Conservation (phyloP, 2,329 filamentous ascomycete genomes). For the Geosmithia putterillii region DNA sequence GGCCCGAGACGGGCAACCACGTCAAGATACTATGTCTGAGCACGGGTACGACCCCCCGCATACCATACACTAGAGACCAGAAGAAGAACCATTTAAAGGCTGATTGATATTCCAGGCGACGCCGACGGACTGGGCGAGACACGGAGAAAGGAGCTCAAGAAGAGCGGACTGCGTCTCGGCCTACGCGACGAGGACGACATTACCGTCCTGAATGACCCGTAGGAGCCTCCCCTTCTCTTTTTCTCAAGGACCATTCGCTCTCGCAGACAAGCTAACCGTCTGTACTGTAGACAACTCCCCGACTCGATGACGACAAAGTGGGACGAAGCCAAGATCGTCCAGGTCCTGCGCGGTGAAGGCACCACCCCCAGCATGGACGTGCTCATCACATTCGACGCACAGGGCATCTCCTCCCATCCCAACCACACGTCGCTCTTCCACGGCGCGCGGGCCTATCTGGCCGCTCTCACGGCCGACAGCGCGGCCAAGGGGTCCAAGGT, state of each 20-base stretch:
- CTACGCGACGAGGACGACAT: constrained; percentile 66
- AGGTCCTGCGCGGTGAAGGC: constrained; percentile 36
- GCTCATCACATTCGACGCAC: constrained; percentile 79
- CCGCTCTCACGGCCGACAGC: constrained; percentile 49
- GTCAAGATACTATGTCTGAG: constrained; percentile 90
- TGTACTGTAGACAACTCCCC: constrained; percentile 35
- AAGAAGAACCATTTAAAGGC: neutral
- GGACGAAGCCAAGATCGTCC: constrained; percentile 58
- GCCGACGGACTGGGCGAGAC: constrained; percentile 78
- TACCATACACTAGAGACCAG: neutral
- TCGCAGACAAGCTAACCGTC: neutral
- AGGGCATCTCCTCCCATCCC: constrained; percentile 75
- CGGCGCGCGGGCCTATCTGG: constrained; percentile 65
- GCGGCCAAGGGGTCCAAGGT: constrained; percentile 46
- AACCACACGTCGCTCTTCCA: constrained; percentile 88
- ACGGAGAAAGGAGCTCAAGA: constrained; percentile 70
- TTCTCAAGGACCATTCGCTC: constrained; percentile 3
- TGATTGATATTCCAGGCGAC: constrained; percentile 42
- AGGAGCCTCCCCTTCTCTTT: constrained; percentile 11
- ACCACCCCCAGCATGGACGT: constrained; percentile 50
- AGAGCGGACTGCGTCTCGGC: constrained; percentile 68
- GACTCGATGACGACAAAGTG: constrained; percentile 80
- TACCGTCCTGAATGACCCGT: constrained; percentile 71
- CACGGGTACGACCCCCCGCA: constrained; percentile 43
- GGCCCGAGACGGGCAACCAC: constrained; percentile 71